Conservation (phyloP, 257 asterid genomes). For the Datura wrightii region DNA sequence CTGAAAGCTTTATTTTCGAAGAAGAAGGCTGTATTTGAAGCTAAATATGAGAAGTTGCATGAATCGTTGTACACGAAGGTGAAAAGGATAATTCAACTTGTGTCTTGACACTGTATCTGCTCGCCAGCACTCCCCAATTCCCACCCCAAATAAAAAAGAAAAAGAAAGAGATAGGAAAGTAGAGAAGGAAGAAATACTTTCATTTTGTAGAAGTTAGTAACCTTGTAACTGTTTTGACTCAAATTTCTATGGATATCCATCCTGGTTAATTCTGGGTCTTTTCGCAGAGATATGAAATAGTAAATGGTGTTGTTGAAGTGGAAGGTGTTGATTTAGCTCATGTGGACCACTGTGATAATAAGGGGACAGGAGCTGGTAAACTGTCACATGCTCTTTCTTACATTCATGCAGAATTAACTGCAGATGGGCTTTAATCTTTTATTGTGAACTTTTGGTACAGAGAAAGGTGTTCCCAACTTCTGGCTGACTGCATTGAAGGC, state of each 20-base stretch:
- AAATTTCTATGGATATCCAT: neutral
- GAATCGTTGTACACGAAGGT: slow-evolving; percentile 67
- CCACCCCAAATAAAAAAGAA: neutral
- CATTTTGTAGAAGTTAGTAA: slow-evolving; percentile 10
- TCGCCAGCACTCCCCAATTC: neutral
- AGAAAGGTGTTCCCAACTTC: slow-evolving; percentile 83
- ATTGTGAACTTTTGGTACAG: slow-evolving; percentile 45
- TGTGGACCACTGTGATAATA: slow-evolving; percentile 32
- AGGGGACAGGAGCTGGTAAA: slow-evolving; percentile 32
- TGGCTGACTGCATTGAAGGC: slow-evolving; percentile 81
- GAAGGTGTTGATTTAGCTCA: slow-evolving; percentile 59
- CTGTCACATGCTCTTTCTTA: neutral
- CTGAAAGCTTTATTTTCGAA: slow-evolving; percentile 69
- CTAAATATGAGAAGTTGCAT: slow-evolving; percentile 74
- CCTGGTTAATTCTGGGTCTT: neutral
- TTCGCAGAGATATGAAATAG: slow-evolving; percentile 74
- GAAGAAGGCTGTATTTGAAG: slow-evolving; percentile 82
- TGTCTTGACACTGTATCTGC: neutral
- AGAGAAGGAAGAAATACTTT: slow-evolving; percentile 19
- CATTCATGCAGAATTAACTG: neutral
- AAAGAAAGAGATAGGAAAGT: slow-evolving; percentile 7
- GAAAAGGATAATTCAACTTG: neutral
- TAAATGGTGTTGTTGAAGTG: slow-evolving; percentile 76
- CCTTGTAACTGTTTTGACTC: slow-evolving; percentile 5
- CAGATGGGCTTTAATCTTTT: slow-evolving; percentile 19